Evolutionary conservation across 805 yeast genomes (phyloP), one percentile per base, ranked within the genome.

Genomic region (Saccharomycodes ludwigii): DNA sequence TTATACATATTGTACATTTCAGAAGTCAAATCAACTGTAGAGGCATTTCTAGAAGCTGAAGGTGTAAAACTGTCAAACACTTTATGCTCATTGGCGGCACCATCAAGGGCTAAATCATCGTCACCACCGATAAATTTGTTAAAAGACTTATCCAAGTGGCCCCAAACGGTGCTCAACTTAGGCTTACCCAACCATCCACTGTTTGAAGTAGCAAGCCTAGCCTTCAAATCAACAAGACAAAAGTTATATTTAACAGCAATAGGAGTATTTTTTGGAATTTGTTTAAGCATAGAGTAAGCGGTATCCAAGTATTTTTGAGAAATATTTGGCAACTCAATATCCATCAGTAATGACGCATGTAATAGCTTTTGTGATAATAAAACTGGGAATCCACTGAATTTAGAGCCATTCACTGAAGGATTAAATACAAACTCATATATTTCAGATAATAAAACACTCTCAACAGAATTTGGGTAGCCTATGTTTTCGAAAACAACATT

Each of bases 71-170:
- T 77, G 32, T 82, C 75, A 52, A 79, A 78, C 0, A 75, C 73
- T 8, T 78, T 80, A 23, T 61, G 65, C 27, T 30, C 34, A 4
- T 22, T 21, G 10, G 52, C 48, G 27, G 58, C 59, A 4, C 56
- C 43, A 5, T 57, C 54, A 0, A 58, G 44, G 18, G 63, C 61
- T 3, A 31, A 36, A 11, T 50, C 60, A 21, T 80, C 94, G 29
- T 88, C 96, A 1, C 95, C 96, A 24, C 94, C 77, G 36, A 88
- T 85, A 52, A 77, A 74, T 50, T 74, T 76, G 48, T 71, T 76
- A 47, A 79, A 73, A 4, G 81, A 71, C 49, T 83, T 83, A 51
- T 83, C 94, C 27, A 83, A 54, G 26, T 79, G 86, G 8, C 91
- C 88, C 94, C 94, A 83, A 33, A 84, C 76, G 48, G 73, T 78